phyloP scores from a whole-genome alignment of 2,329 filamentous ascomycete species.

The Parafenestella ontariensis region DNA sequence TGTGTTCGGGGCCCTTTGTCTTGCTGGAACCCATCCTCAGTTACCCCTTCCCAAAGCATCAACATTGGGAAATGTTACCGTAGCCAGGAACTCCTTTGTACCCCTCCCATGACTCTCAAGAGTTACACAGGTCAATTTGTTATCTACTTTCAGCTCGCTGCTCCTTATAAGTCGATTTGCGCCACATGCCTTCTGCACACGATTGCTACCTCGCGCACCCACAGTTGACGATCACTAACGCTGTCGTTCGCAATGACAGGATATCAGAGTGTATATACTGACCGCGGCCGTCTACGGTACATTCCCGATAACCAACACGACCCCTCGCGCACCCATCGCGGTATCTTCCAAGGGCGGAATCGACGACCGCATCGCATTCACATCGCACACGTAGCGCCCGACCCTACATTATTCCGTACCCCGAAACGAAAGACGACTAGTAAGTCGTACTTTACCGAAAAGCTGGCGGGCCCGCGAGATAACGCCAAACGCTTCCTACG shows the following conservation, averaged over 20 bases:
- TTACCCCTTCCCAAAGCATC: conserved; percentile 42
- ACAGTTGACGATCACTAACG: conserved; percentile 39
- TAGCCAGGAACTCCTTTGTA: conserved; percentile 45
- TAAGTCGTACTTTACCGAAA: conserved; percentile 50
- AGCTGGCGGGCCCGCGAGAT: conserved; percentile 59
- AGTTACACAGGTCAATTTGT: conserved; percentile 36
- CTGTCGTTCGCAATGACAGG: conserved; percentile 47
- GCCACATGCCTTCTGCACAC: conserved; percentile 22
- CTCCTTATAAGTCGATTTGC: conserved; percentile 28
- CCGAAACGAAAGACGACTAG: conserved; percentile 40
- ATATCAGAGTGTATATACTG: conserved; percentile 46
- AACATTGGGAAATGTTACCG: conserved; percentile 37
- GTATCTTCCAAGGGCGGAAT: conserved; percentile 58
- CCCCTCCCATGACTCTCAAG: conserved; percentile 37
- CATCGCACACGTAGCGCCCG: conserved; percentile 59
- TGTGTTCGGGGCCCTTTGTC: conserved; percentile 38
- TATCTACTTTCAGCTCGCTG: conserved; percentile 19
- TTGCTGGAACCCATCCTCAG: conserved; percentile 28
- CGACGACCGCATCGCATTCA: conserved; percentile 64
- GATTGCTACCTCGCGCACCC: conserved; percentile 5
- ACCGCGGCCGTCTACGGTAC: conserved; percentile 48
- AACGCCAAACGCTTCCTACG: conserved; percentile 59
- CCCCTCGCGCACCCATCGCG: conserved; percentile 30
- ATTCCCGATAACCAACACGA: conserved; percentile 46
- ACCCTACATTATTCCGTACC: conserved; percentile 40